Percentiles rank a stretch among this genome's conserved stretches.
phyloP scores from a whole-genome alignment of 2,329 filamentous ascomycete genomes.

The Fusarium nygamai region DNA sequence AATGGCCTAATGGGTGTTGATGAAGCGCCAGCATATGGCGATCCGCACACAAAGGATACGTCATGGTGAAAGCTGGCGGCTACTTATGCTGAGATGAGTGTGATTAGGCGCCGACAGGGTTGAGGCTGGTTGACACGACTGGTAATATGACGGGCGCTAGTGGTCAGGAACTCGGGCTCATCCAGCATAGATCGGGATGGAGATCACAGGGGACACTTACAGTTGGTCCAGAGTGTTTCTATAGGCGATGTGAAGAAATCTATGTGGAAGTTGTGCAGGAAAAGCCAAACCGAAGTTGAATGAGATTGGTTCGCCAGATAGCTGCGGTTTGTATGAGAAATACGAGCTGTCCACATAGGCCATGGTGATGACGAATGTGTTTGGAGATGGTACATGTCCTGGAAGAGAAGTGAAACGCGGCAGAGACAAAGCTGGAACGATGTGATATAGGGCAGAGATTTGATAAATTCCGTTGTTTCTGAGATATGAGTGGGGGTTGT shows the following conservation, averaged over 20 bases:
- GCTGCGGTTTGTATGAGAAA: not conserved
- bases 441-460: not conserved
- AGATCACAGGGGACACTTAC: not conserved
- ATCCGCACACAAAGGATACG: not conserved
- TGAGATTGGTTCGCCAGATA: not conserved
- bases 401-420: constrained; percentile 25
- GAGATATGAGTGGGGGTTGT: not conserved
- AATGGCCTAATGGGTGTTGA: not conserved
- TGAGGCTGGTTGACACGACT: constrained; percentile 3
- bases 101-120: constrained; percentile 20
- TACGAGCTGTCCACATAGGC: not conserved
- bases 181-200: constrained; percentile 9
- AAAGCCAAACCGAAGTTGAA: not conserved
- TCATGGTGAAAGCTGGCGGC: constrained; percentile 12
- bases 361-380: not conserved
- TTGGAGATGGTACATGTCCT: constrained; percentile 28
- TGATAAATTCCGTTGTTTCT: constrained; percentile 4
- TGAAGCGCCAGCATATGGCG: not conserved
- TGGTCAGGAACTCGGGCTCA: not conserved
- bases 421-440: constrained; percentile 30
- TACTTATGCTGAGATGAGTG: constrained; percentile 8
- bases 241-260: not conserved
- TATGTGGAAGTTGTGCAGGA: not conserved
- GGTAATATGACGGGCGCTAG: constrained; percentile 19
- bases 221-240: not conserved